phyloP scores from a whole-genome alignment of 805 yeast species.

The Lachancea fermentati region DNA sequence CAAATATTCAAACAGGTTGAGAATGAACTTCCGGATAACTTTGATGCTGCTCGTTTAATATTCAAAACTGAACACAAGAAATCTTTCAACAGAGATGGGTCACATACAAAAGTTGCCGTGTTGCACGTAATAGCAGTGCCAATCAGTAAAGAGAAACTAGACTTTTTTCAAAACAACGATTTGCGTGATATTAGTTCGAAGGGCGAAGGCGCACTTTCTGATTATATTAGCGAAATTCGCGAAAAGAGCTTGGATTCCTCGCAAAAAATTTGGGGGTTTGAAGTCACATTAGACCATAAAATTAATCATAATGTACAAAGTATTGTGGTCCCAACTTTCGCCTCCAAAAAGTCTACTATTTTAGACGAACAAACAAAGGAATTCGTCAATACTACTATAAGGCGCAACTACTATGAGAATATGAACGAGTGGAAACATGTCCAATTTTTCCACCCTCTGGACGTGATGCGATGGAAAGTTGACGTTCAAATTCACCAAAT shows the following conservation, averaged over 20 bases:
- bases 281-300: constrained; percentile 33
- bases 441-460: constrained; percentile 25
- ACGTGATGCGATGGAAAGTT: constrained; percentile 35
- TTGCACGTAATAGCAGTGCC: constrained; percentile 33
- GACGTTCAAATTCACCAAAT: constrained; percentile 27
- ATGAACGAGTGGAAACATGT: constrained; percentile 16
- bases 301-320: constrained; percentile 31
- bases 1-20: constrained; percentile 37
- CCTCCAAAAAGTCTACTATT: constrained; percentile 13
- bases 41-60: constrained; percentile 36
- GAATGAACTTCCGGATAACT: constrained; percentile 25
- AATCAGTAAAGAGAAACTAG: constrained; percentile 26
- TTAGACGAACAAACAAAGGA: constrained; percentile 39
- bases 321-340: constrained; percentile 20
- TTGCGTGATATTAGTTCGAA: constrained; percentile 9
- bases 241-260: constrained; percentile 15
- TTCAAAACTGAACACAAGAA: constrained; percentile 15
- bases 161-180: constrained; percentile 16
- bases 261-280: constrained; percentile 34
- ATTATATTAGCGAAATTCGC: constrained; percentile 16
- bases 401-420: constrained; percentile 19
- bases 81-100: background rate
- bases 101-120: constrained; percentile 19
- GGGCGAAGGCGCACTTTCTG: constrained; percentile 8
- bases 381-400: constrained; percentile 38